These are phyloP conservation scores for Tetracladium setigerum DNA, from an alignment of 495 filamentous ascomycete species.

Conservation along the genomic window DNA sequence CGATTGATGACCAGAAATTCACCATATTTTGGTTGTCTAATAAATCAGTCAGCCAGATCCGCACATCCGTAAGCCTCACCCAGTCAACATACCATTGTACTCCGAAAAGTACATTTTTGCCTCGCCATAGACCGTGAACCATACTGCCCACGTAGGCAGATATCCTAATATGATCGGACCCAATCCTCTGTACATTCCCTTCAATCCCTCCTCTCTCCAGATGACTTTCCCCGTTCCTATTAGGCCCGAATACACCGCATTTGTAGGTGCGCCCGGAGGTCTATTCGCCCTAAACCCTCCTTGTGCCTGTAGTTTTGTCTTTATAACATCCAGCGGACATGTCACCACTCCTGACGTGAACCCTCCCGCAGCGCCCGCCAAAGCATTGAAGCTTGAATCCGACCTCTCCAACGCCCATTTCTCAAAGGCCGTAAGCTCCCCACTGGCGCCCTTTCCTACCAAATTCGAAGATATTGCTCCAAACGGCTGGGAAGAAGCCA, in stretches of 20 bases:
- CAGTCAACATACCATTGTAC: slow-evolving; percentile 50
- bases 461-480: slow-evolving; percentile 4
- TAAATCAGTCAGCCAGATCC: not conserved
- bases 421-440: slow-evolving; percentile 48
- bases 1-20: slow-evolving; percentile 70
- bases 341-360: slow-evolving; percentile 90
- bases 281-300: slow-evolving; percentile 57
- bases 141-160: slow-evolving; percentile 96
- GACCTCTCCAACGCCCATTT: slow-evolving; percentile 40
- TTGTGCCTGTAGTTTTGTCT: slow-evolving; percentile 96
- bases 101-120: slow-evolving; percentile 65
- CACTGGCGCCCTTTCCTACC: not conserved
- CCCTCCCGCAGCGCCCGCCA: slow-evolving; percentile 81
- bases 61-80: not conserved
- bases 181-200: slow-evolving; percentile 87
- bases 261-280: slow-evolving; percentile 8
- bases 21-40: slow-evolving; percentile 35
- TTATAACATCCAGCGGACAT: slow-evolving; percentile 97
- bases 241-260: slow-evolving; percentile 71
- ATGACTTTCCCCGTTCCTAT: slow-evolving; percentile 79
- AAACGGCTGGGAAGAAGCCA: slow-evolving; percentile 13
- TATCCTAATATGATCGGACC: slow-evolving; percentile 94
- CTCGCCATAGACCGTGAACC: slow-evolving; percentile 90
- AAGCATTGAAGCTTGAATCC: slow-evolving; percentile 47
- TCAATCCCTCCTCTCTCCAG: slow-evolving; percentile 77